Evolutionary conservation across 1,284 basidiomycete species (phyloP).

Genomic region (Stereum hirsutum): DNA sequence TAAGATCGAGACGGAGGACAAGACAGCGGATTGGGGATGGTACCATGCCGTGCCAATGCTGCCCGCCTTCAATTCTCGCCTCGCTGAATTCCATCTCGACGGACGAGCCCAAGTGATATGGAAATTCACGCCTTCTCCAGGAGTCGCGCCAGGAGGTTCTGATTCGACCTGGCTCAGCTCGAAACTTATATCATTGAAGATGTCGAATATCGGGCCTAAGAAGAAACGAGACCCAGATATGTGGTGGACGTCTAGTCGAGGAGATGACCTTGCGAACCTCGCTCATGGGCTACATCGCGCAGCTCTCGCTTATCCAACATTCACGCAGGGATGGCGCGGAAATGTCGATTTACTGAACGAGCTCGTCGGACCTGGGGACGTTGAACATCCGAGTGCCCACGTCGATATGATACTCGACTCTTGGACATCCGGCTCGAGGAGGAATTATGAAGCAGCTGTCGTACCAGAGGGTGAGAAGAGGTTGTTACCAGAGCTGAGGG

Average conservation of each 20-base stretch:
- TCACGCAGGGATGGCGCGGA: not conserved
- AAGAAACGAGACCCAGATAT: too few relatives aligned
- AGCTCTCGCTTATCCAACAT: not conserved
- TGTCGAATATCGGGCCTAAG: too few relatives aligned
- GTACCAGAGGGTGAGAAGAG: not conserved
- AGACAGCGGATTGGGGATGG: not conserved
- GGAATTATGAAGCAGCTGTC: too few relatives aligned
- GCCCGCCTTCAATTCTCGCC: not conserved
- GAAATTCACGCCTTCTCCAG: not conserved
- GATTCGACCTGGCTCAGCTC: not conserved
- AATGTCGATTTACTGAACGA: not conserved
- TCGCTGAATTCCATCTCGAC: not conserved
- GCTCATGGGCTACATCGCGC: not conserved
- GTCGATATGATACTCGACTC: not conserved
- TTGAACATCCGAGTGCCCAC: not conserved
- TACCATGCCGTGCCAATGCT: not conserved
- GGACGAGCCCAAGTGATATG: not conserved
- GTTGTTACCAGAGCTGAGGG: not conserved
- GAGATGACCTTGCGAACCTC: too few relatives aligned
- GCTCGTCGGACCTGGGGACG: not conserved
- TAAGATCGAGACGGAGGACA: not conserved
- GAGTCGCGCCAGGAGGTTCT: not conserved
- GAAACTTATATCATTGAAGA: not conserved
- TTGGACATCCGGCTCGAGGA: too few relatives aligned
- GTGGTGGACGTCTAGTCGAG: too few relatives aligned